phyloP scores from a whole-genome alignment of 1,139 yeast species.

The Diutina pseudorugosa region DNA sequence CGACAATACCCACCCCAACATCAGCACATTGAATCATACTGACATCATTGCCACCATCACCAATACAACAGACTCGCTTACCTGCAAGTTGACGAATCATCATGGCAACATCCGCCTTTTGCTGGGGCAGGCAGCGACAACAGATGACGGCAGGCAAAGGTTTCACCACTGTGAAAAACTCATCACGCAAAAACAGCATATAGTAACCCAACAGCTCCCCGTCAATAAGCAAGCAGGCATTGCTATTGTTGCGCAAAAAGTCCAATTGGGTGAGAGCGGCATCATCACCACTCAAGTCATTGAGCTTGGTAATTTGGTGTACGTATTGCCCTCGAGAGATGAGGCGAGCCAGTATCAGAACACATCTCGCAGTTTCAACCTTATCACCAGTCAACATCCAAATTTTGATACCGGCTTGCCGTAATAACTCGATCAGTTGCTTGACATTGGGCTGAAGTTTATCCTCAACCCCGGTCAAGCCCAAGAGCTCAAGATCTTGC shows the following conservation, averaged over 20 bases:
- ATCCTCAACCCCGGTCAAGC: conserved; percentile 96
- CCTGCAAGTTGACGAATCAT: conserved; percentile 70
- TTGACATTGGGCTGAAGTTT: conserved; percentile 85
- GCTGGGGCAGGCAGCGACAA: conserved; percentile 97
- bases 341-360: conserved; percentile 84
- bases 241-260: conserved; percentile 47
- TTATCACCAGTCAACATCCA: conserved; percentile 99
- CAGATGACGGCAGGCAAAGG: conserved; percentile 87
- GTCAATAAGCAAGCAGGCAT: conserved; percentile 79
- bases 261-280: conserved; percentile 66
- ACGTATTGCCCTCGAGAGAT: conserved; percentile 91
- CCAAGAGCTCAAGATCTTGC: conserved; percentile 72
- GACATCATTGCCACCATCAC: conserved; percentile 99
- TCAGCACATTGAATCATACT: conserved; percentile 99
- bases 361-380: conserved; percentile 96
- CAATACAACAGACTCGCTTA: conserved; percentile 91
- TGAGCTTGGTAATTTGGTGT: conserved; percentile 64
- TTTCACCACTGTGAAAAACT: conserved; percentile 69
- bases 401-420: conserved; percentile 93
- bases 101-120: conserved; percentile 89
- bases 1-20: conserved; percentile 98
- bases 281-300: conserved; percentile 30
- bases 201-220: conserved; percentile 80
- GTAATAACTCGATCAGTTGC: conserved; percentile 76
- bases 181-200: conserved; percentile 48